Base-by-base conservation (phyloP, 257 asterid genomes). In the Coffea eugenioides region DNA sequence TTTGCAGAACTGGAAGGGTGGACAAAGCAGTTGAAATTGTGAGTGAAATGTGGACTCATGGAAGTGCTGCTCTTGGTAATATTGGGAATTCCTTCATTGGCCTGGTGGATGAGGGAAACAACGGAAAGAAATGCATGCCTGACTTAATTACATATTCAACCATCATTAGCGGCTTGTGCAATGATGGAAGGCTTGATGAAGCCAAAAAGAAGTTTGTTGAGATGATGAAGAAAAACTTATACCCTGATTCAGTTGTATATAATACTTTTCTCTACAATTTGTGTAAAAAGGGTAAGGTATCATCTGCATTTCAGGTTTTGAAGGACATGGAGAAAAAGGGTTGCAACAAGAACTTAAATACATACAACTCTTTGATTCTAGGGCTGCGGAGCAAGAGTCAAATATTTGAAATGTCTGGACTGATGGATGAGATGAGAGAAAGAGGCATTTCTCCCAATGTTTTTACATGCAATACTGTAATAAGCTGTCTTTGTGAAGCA, bases 301-400 rank as follows among this genome's bases (percentile, higher is more conserved):
- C 98, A 66, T 84, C 97, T 74, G 99, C 99, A 56, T 93, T 93
- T 85, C 96, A 92, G 90, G 99, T 95, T 87, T 94, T 95, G 25
- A 92, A 90, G 83, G 99, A 95, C 85, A 93, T 93, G 98, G 99
- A 95, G 87, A 91, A 81, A 77, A 92, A 86, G 83, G 97, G 95
- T 79, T 93, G 98, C 85, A 84, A 74, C 79, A 94, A 91, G 91
- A 93, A 89, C 75, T 84, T 93, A 85, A 89, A 76, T 81, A 93
- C 97, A 65, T 93, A 95, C 84, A 92, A 95, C 85, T 88, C 88
- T 77, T 85, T 95, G 87, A 90, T 95, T 75, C 83, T 85, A 68
- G 97, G 97, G 49, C 84, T 90, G 39, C 92, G 96, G 66, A 88
- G 82, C 59, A 89, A 92, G 74, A 88, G 89, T 81, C 98, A 95